Base-by-base conservation (phyloP, 163 green algal genomes). In the Scenedesmus sp. region DNA sequence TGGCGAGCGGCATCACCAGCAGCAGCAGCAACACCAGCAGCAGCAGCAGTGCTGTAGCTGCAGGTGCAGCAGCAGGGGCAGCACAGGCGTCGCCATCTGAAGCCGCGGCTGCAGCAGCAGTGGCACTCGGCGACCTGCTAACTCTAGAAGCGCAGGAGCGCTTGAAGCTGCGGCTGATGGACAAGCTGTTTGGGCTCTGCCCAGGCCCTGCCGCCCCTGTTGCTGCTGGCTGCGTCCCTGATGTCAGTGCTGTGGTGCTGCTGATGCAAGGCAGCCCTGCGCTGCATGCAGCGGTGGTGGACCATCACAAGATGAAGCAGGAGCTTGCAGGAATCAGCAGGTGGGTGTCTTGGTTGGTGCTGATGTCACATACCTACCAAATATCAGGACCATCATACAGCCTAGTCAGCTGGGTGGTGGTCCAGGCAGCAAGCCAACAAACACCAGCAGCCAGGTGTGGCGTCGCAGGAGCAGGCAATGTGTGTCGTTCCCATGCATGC, bases 121-220 rank as follows among this genome's bases (percentile, higher is more conserved):
- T 42, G 81, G 5, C 30, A 26, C 7, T 90, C 1, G 72, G 85
- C 20, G 85, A 90, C 35, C 46, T 90, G 49, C 35, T 90, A 33
- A 90, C 85, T 5, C 73, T 90, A 20, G 85, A 90, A 37, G 85
- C 85, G 13, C 85, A 90, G 24, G 85, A 90, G 46, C 53, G 85
- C 33, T 51, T 90, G 18, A 90, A 90, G 72, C 46, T 90, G 85
- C 76, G 56, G 46, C 85, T 90, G 16, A 90, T 85, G 46, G 85
- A 90, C 46, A 44, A 20, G 15, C 15, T 85, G 18, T 85, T 85
- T 90, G 49, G 70, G 61, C 46, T 90, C 2, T 78, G 72, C 33
- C 72, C 72, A 24, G 65, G 65, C 1, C 43, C 72, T 10, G 35
- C 46, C 20, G 44, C 49, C 10, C 44, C 44, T 56, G 49, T 3